phyloP scores from a whole-genome alignment of 129 eudicot genomes.

The Tagetes patula region DNA sequence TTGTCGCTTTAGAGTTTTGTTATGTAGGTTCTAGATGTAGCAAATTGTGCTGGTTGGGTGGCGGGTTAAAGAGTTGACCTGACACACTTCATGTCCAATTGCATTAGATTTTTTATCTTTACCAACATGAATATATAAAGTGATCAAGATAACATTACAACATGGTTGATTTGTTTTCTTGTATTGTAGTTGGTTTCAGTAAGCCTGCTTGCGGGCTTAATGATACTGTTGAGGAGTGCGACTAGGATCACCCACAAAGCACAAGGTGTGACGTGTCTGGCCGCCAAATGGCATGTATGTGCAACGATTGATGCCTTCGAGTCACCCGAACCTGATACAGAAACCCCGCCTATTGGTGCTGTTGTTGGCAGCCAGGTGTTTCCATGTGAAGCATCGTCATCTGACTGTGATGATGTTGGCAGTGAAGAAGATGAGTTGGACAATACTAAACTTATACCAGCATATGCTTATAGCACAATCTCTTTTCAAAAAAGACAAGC shows the following conservation, averaged over 20 bases:
- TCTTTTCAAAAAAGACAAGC: constrained; percentile 37
- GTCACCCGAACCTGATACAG: constrained; percentile 58
- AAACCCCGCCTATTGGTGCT: constrained; percentile 45
- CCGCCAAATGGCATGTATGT: constrained; percentile 93
- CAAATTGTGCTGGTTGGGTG: neutral
- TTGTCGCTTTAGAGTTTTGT: neutral
- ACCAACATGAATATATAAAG: neutral
- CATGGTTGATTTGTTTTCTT: constrained; percentile 12
- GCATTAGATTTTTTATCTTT: too few relatives aligned
- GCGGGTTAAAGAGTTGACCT: neutral
- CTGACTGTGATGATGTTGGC: constrained; percentile 77
- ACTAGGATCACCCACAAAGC: constrained; percentile 93
- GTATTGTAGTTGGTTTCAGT: constrained; percentile 63
- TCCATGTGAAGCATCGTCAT: constrained; percentile 47
- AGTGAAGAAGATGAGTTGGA: constrained; percentile 87
- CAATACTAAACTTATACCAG: constrained; percentile 60
- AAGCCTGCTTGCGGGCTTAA: constrained; percentile 74
- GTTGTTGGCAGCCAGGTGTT: constrained; percentile 20
- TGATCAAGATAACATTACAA: neutral
- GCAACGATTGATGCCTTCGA: constrained; percentile 75
- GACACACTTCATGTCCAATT: neutral
- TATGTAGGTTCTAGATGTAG: neutral
- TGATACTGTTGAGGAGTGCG: constrained; percentile 81
- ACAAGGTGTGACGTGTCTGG: constrained; percentile 73
- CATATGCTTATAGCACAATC: constrained; percentile 69